phyloP scores from a whole-genome alignment of 2,329 filamentous ascomycete species.

The Akanthomyces dipterigenus region DNA sequence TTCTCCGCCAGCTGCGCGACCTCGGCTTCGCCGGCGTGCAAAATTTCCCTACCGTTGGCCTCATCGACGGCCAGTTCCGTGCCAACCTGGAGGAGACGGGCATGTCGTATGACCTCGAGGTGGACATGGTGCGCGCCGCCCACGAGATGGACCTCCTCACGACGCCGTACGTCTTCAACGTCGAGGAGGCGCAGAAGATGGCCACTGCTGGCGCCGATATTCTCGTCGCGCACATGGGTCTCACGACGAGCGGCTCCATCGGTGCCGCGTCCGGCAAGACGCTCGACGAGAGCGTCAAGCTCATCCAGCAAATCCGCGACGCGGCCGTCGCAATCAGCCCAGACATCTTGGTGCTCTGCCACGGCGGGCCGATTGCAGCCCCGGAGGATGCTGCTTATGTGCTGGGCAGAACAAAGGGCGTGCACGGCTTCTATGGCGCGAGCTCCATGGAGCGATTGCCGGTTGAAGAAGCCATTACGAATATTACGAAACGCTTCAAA shows the following conservation, averaged over 20 bases:
- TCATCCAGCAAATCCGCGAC: conserved; percentile 59
- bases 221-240: conserved; percentile 61
- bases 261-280: conserved; percentile 55
- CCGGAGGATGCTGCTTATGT: conserved; percentile 59
- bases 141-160: conserved; percentile 55
- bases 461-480: conserved; percentile 57
- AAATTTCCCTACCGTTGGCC: conserved; percentile 67
- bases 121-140: conserved; percentile 58
- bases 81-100: conserved; percentile 64
- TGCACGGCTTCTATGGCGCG: conserved; percentile 68
- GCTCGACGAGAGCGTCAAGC: conserved; percentile 55
- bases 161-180: conserved; percentile 63
- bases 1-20: conserved; percentile 52
- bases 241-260: conserved; percentile 59
- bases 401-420: conserved; percentile 49
- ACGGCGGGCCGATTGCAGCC: conserved; percentile 61
- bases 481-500: conserved; percentile 26
- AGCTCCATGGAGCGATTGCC: conserved; percentile 64
- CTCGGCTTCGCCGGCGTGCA: conserved; percentile 64
- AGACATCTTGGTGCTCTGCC: conserved; percentile 61
- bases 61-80: conserved; percentile 63
- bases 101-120: conserved; percentile 62
- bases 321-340: conserved; percentile 47
- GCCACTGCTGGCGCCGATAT: conserved; percentile 58
- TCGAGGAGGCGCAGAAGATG: conserved; percentile 56